Percentiles rank a stretch among this genome's conserved stretches.
Conservation (phyloP, 768 basidiomycete species). For the Naganishia kalamii region DNA sequence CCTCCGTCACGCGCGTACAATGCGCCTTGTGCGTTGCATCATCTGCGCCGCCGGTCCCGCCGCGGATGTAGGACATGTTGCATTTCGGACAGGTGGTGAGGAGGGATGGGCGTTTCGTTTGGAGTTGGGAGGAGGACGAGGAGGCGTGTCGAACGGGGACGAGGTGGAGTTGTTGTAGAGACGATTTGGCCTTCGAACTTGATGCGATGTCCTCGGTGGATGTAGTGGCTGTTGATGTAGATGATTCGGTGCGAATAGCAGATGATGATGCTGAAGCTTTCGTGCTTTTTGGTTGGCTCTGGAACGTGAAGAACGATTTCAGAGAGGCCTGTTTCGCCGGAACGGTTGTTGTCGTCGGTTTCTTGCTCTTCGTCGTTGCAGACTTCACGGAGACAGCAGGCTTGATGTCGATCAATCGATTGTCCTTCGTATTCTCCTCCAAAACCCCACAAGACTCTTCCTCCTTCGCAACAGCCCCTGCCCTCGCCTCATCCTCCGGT, state of each 20-base stretch:
- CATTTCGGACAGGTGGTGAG: conserved; percentile 37
- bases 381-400: background rate
- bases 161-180: conserved; percentile 25
- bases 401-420: background rate
- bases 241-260: background rate
- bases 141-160: conserved; percentile 15
- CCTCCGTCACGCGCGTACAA: conserved; percentile 36
- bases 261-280: background rate
- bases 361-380: background rate
- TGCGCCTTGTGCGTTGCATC: conserved; percentile 34
- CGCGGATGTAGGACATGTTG: conserved; percentile 42
- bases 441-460: background rate
- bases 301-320: conserved; percentile 9
- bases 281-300: background rate
- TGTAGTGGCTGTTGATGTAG: background rate
- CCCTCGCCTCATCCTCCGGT: background rate
- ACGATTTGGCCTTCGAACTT: background rate
- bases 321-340: background rate
- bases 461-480: background rate
- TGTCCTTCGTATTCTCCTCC: background rate
- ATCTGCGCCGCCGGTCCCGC: conserved; percentile 29
- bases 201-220: background rate
- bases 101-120: background rate
- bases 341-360: no score
- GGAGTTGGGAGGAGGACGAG: background rate